Percentiles rank a stretch among this genome's conserved stretches.
These are phyloP conservation scores for Fusarium temperatum DNA, from an alignment of 2,329 filamentous ascomycete species.

Conservation along the genomic window DNA sequence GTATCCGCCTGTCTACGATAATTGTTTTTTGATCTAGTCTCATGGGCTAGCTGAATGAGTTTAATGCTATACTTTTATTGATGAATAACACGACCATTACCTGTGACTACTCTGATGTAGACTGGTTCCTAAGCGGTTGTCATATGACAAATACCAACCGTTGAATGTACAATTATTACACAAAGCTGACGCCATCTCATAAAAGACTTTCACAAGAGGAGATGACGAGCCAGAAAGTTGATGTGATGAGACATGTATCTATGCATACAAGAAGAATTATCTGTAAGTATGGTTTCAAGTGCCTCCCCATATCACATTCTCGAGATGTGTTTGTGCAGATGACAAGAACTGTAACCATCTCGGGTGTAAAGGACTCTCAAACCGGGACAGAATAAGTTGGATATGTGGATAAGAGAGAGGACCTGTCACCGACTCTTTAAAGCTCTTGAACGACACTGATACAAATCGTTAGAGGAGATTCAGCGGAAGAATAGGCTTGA, in stretches of 20 bases:
- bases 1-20: not conserved
- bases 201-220: not conserved
- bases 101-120: accelerated
- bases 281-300: no score
- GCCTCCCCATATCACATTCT: not conserved
- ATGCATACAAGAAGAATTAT: no score
- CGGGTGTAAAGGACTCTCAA: not conserved
- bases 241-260: not conserved
- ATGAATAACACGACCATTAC: not conserved
- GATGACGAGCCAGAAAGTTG: not conserved
- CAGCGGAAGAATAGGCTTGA: not conserved
- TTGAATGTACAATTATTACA: accelerated
- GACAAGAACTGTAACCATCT: not conserved
- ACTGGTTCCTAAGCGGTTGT: accelerated
- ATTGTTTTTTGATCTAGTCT: not conserved
- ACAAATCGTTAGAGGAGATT: not conserved
- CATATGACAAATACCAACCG: not conserved
- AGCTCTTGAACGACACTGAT: not conserved
- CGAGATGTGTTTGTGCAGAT: not conserved
- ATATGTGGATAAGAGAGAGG: not conserved
- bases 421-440: not conserved
- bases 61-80: not conserved
- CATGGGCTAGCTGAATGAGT: not conserved
- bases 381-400: not conserved
- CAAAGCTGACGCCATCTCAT: not conserved